These are phyloP conservation scores for Cynanchum wilfordii DNA, from an alignment of 257 asterid genomes.

Conservation along the genomic window DNA sequence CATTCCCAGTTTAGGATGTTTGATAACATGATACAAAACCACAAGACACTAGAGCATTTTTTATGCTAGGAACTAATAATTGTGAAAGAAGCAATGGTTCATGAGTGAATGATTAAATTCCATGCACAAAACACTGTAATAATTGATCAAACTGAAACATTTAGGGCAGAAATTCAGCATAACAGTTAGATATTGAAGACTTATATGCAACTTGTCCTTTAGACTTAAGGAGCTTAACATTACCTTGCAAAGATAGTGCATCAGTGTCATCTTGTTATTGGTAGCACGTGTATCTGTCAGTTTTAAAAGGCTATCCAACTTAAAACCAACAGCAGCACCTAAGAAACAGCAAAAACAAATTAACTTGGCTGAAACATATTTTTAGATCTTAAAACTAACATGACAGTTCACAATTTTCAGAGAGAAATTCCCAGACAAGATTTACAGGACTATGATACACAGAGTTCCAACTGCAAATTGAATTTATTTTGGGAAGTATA, in stretches of 20 bases:
- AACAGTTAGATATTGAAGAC: not conserved
- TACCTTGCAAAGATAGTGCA: conserved; percentile 99
- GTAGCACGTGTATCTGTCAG: conserved; percentile 94
- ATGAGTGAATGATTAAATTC: not conserved
- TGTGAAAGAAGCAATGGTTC: not conserved
- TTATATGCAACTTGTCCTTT: not conserved
- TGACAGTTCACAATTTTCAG: not conserved
- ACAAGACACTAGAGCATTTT: not conserved
- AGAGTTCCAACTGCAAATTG: not conserved
- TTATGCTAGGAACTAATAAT: not conserved
- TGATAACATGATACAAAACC: not conserved
- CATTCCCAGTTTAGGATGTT: not conserved
- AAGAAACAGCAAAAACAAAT: not conserved
- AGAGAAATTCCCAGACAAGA: not conserved
- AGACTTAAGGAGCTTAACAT: not conserved
- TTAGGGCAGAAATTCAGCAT: not conserved
- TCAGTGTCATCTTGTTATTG: conserved; percentile 91
- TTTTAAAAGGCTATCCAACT: conserved; percentile 96
- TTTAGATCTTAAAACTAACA: not conserved
- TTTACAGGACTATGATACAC: not conserved
- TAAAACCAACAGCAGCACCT: conserved; percentile 98
- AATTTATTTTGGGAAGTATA: not conserved
- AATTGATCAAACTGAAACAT: not conserved
- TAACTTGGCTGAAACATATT: not conserved
- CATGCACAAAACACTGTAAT: not conserved